Evolutionary conservation across 306 rosid species (phyloP).

Genomic region (Citrullus amarus): DNA sequence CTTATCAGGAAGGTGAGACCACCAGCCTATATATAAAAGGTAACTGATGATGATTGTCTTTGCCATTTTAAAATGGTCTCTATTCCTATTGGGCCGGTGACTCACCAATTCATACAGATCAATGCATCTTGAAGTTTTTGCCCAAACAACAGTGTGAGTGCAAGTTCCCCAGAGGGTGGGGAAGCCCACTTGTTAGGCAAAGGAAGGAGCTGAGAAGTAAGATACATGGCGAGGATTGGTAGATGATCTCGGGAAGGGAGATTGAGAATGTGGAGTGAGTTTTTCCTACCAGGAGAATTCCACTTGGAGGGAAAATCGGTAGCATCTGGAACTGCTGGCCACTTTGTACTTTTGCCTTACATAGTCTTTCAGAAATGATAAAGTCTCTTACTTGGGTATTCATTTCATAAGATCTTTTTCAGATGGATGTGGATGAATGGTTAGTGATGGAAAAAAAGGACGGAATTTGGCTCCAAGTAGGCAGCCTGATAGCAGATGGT

Average conservation of each 20-base stretch:
- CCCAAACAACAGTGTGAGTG: background rate
- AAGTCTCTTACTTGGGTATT: background rate
- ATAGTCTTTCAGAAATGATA: background rate
- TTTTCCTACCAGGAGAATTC: background rate
- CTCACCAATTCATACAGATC: background rate
- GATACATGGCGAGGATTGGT: background rate
- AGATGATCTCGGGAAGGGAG: background rate
- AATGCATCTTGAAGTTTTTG: background rate
- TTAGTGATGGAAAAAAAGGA: background rate
- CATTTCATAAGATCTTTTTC: background rate
- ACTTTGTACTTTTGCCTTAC: background rate
- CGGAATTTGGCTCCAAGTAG: background rate
- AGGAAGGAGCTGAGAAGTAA: background rate
- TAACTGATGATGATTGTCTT: background rate
- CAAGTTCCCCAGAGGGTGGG: background rate
- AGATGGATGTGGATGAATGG: background rate
- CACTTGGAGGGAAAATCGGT: background rate
- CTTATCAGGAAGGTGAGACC: background rate
- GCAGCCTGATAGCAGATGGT: slow-evolving; percentile 1
- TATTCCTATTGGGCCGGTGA: background rate
- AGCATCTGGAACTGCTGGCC: background rate
- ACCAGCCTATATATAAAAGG: background rate
- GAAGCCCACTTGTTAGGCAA: background rate
- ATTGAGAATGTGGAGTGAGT: background rate
- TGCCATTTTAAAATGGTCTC: background rate